Conservation (phyloP, 139 green algal genomes). For the Ettlia oleoabundans region DNA sequence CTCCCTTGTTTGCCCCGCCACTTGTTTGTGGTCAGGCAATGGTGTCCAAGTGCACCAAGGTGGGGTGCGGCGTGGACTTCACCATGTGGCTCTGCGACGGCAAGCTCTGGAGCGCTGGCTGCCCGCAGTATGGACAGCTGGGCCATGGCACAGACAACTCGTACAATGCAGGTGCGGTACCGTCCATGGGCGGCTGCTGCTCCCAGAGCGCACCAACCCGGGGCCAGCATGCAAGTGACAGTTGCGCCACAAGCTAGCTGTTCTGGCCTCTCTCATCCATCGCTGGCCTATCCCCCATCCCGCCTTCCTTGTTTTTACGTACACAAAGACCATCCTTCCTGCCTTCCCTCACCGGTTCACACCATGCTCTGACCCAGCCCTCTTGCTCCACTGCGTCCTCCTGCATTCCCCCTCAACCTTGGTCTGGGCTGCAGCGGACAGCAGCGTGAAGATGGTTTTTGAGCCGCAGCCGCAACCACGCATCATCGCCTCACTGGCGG, state of each 20-base stretch:
- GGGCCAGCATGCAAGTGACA: no score
- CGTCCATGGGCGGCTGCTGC: not conserved
- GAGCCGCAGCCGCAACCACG: slow-evolving; percentile 82
- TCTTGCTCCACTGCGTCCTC: not conserved
- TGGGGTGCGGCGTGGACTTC: slow-evolving; percentile 91
- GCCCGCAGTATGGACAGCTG: slow-evolving; percentile 86
- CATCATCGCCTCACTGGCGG: slow-evolving; percentile 62
- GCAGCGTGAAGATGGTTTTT: slow-evolving; percentile 81
- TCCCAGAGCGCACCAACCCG: no score
- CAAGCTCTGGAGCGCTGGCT: slow-evolving; percentile 42
- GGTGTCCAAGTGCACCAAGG: slow-evolving; percentile 60
- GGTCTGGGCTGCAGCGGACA: slow-evolving; percentile 21
- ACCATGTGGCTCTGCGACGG: slow-evolving; percentile 78
- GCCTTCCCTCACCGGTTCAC: no score
- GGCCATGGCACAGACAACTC: slow-evolving; percentile 90
- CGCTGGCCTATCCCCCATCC: no score
- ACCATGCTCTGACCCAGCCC: no score
- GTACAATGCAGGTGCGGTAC: slow-evolving; percentile 74
- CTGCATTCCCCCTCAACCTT: not conserved
- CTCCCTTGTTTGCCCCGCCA: no score
- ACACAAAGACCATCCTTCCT: no score
- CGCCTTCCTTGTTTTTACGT: no score
- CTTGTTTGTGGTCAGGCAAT: no score
- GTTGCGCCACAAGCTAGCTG: no score
- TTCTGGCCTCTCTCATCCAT: no score